These are phyloP conservation scores for Pezicula neosporulosa DNA, from an alignment of 2,329 filamentous ascomycete species.

Conservation along the genomic window DNA sequence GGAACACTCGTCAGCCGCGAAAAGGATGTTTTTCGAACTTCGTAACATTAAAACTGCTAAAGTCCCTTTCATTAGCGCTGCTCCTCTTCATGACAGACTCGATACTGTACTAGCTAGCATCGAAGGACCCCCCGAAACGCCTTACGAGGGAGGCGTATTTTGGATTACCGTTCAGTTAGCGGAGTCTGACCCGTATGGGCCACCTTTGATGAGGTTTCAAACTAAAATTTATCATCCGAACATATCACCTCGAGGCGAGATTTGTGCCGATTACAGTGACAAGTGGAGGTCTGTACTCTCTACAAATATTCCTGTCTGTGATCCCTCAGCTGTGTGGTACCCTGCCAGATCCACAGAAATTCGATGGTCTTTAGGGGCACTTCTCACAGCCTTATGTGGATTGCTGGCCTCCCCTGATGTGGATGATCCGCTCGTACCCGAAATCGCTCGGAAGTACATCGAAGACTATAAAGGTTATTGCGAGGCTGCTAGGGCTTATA, in stretches of 20 bases:
- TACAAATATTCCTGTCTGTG: not conserved
- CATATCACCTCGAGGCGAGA: constrained; percentile 12
- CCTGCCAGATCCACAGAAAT: not conserved
- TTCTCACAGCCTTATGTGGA: constrained; percentile 16
- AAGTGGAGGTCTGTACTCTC: constrained; percentile 13
- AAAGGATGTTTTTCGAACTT: constrained; percentile 19
- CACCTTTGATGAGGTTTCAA: constrained; percentile 14
- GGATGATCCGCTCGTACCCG: constrained; percentile 17
- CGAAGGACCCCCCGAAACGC: constrained; percentile 22
- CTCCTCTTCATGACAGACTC: constrained; percentile 13
- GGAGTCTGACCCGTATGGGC: not conserved
- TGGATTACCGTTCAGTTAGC: constrained; percentile 16
- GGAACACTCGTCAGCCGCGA: constrained; percentile 7
- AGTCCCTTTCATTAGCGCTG: constrained; percentile 20
- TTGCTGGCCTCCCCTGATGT: constrained; percentile 17
- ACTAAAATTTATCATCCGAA: constrained; percentile 22
- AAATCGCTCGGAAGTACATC: constrained; percentile 18
- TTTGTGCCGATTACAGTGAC: constrained; percentile 16
- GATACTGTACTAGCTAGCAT: constrained; percentile 21
- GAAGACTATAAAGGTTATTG: constrained; percentile 12
- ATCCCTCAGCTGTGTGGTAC: constrained; percentile 7
- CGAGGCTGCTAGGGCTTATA: constrained; percentile 7
- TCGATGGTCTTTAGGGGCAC: constrained; percentile 9
- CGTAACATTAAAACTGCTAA: constrained; percentile 14
- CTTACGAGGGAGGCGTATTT: constrained; percentile 20